These are phyloP conservation scores for Microbotryomycetes sp. DNA, from an alignment of 1,284 basidiomycete genomes.

Conservation along the genomic window DNA sequence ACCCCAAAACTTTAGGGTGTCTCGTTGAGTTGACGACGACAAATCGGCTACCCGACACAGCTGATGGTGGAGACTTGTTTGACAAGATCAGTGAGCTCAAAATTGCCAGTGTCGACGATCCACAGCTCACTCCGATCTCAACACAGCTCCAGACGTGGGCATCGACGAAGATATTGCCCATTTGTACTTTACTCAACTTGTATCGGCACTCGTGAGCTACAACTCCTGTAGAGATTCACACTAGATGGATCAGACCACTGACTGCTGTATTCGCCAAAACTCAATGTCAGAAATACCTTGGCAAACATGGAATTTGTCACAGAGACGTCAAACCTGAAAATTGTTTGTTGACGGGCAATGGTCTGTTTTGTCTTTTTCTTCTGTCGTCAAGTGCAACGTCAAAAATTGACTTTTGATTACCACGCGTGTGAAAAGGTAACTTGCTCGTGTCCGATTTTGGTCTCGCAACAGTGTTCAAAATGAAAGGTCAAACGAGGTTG, in stretches of 20 bases:
- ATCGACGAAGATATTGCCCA: slow-evolving; percentile 83
- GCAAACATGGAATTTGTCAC: slow-evolving; percentile 50
- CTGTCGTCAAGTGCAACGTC: too few species aligned
- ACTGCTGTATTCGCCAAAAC: background rate
- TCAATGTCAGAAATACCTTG: slow-evolving; percentile 38
- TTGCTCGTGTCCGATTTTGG: slow-evolving; percentile 96
- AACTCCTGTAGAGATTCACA: background rate
- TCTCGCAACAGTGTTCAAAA: slow-evolving; percentile 80
- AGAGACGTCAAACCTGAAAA: slow-evolving; percentile 48
- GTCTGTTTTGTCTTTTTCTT: background rate
- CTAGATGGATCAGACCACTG: background rate
- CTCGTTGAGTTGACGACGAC: too few species aligned
- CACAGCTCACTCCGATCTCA: background rate
- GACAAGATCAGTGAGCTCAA: slow-evolving; percentile 81
- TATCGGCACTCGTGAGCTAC: slow-evolving; percentile 56
- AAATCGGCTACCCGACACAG: slow-evolving; percentile 49
- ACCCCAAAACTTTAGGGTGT: too few species aligned
- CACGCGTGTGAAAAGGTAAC: slow-evolving; percentile 37
- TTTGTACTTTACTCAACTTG: slow-evolving; percentile 83
- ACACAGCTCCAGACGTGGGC: slow-evolving; percentile 73
- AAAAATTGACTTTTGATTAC: background rate
- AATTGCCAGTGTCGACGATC: background rate
- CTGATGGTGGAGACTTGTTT: slow-evolving; percentile 89
- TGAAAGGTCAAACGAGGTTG: slow-evolving; percentile 74
- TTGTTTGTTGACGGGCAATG: slow-evolving; percentile 41